Evolutionary conservation across 106 monocot genomes (phyloP).

Genomic region (Dendrobium officinale): DNA sequence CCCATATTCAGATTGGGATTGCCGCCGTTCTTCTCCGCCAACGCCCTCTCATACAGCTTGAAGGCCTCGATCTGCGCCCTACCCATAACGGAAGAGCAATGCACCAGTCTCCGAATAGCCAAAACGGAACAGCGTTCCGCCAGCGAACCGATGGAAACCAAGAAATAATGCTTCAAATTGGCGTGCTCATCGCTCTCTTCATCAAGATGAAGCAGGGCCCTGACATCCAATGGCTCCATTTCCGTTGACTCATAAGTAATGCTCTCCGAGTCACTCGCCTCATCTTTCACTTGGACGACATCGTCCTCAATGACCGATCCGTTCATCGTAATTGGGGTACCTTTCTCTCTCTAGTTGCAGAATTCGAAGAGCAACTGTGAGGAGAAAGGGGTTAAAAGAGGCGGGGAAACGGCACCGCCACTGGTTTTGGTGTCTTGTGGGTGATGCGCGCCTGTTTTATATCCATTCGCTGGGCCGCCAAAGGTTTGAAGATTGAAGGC

Average conservation of each 20-base stretch:
- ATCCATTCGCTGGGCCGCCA: neutral
- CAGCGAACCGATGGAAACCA: conserved; percentile 23
- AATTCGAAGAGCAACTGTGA: neutral
- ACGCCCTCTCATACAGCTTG: conserved; percentile 17
- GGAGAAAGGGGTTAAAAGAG: neutral
- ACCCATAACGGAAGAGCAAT: conserved; percentile 5
- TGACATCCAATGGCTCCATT: neutral
- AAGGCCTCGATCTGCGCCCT: conserved; percentile 19
- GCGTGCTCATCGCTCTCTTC: conserved; percentile 17
- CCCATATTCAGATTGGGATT: conserved; percentile 21
- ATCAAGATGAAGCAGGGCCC: conserved; percentile 1
- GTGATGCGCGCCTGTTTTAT: neutral
- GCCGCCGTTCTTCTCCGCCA: conserved; percentile 22
- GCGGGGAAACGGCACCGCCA: neutral
- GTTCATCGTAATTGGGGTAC: neutral
- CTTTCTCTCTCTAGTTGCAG: neutral
- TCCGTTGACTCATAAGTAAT: neutral
- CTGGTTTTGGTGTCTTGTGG: neutral
- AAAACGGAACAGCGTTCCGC: conserved; percentile 20
- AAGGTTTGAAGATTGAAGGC: neutral
- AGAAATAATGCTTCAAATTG: conserved; percentile 22
- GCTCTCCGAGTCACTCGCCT: conserved; percentile 3
- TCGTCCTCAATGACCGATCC: neutral
- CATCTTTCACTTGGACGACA: neutral
- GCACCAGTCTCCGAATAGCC: conserved; percentile 4